Base-by-base conservation (phyloP, 2,329 filamentous ascomycete species). In the Fusarium sororula region DNA sequence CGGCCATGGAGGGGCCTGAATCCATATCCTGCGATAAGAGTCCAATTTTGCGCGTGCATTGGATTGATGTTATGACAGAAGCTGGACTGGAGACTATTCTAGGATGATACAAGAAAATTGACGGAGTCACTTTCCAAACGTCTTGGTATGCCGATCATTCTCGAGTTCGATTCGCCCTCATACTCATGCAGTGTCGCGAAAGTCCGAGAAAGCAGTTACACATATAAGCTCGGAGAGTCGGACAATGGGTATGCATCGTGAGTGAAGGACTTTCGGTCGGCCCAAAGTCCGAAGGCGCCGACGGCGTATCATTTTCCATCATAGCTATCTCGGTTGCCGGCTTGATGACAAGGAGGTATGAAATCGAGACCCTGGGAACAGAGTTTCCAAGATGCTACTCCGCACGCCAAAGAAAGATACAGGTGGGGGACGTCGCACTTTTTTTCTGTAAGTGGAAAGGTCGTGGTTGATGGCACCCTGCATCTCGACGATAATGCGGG, bases 381-480 rank as follows among this genome's bases (percentile, higher is more conserved):
- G 24, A 42, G 22, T 41, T 56, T 15, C 14, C 11, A 56, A 14
- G 26, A n/a, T 6, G 15, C 9, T 42, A 42, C 37, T 39, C 20
- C 53, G 53, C 53, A 42, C 26, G 26, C 37, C 20, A 18, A 24
- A 56, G 24, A 42, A 18, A 24, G 30, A 18, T 58, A 28, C 20
- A 26, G 28, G 62, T 37, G 56, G 37, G n/a, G 37, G 20, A 26
- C 22, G 11, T 64, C 62, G 62, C 62, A 62, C 56, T 64, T 44
- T 62, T 64, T 61, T 38, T 50, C 62, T 62, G 32, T 28, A 64
- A 62, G 26, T 4, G 56, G 62, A 44, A 64, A 42, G 35, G 53
- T 28, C 11, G 14, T 11, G 14, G 11, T n/a, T 10, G 10, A 54
- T 17, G 10, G 18, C 7, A 4, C 32, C n/a, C 32, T 26, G 3